Base-by-base conservation (phyloP, 306 rosid genomes). In the Lotus japonicus region DNA sequence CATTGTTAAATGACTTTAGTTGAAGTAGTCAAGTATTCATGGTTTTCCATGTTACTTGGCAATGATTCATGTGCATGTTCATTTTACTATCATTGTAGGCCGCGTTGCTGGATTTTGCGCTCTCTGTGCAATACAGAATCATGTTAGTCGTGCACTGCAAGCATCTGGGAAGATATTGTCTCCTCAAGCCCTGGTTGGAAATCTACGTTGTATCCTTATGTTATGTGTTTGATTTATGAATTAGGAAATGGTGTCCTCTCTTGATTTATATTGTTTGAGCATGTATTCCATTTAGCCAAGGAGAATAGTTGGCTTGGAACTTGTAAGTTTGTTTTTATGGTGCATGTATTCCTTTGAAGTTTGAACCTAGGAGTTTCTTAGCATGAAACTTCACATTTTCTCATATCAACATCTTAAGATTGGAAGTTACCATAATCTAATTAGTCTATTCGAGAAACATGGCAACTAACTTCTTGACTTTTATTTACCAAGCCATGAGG, bases 71-170 rank as follows among this genome's bases (percentile, higher is more conserved):
- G 5, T 15, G 11, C 28, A 12, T 38, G 16, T 58, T 19, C 31
- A 13, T 41, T 80, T 69, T 26, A 60, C 77, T 16, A 36, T 78
- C 5, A 63, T 38, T 77, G 65, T 64, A 94, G 99, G 99, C 36
- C 97, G 39, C 62, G 17, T 94, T 76, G 85, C 92, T 67, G 99
- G 99, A 44, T 95, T 95, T 84, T 95, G 99, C 78, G 99, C 97
- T 56, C 81, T 95, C 12, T 95, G 99, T 69, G 99, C 99, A 31
- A 87, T 95, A 79, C 97, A 95, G 73, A 91, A 87, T 57, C 99
- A 95, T 58, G 99, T 95, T 51, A 90, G 99, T 67, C 83, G 88
- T 41, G 99, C 97, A 16, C 81, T 95, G 17, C 91, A 95, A 64
- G 79, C 96, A 52, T 82, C 89, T 12, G 97, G 95, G 77, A 81